These are phyloP conservation scores for Sphaerulina musiva DNA, from an alignment of 2,329 filamentous ascomycete species.

Conservation along the genomic window DNA sequence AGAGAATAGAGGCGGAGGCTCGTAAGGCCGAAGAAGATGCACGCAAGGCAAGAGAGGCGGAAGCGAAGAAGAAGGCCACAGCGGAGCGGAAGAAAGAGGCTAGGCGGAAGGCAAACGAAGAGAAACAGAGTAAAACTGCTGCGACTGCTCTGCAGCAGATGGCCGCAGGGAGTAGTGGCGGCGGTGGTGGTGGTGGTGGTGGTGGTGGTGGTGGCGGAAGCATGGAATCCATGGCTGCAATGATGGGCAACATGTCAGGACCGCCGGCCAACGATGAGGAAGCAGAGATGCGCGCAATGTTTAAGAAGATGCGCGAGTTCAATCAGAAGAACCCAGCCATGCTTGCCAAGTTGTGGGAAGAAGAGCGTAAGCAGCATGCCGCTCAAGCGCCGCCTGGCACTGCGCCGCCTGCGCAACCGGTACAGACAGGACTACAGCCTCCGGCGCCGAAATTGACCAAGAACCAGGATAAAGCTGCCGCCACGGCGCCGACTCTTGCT, in stretches of 20 bases:
- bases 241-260: slow-evolving; percentile 18
- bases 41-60: slow-evolving; percentile 20
- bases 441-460: neutral
- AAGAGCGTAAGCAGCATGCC: slow-evolving; percentile 39
- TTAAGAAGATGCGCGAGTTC: slow-evolving; percentile 53
- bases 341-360: slow-evolving; percentile 51
- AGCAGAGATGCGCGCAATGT: slow-evolving; percentile 48
- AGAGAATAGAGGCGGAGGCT: slow-evolving; percentile 22
- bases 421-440: neutral
- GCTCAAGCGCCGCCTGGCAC: slow-evolving; percentile 9
- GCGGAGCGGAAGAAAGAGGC: slow-evolving; percentile 26
- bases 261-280: slow-evolving; percentile 39
- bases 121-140: slow-evolving; percentile 28
- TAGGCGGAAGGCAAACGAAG: slow-evolving; percentile 28
- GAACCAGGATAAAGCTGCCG: slow-evolving; percentile 7
- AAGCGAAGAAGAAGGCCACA: slow-evolving; percentile 25
- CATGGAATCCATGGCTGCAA: slow-evolving; percentile 16
- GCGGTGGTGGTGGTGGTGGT: neutral
- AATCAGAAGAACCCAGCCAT: slow-evolving; percentile 50
- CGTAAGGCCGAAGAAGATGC: slow-evolving; percentile 23
- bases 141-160: slow-evolving; percentile 27
- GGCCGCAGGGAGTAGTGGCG: slow-evolving; percentile 10
- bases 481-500: neutral
- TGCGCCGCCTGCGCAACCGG: slow-evolving; percentile 9
- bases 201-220: neutral